A percentile compares a stretch with the other conserved stretches of the same genome.
These are phyloP conservation scores for Blastomyces silverae DNA, from an alignment of 2,329 filamentous ascomycete species.

Conservation along the genomic window DNA sequence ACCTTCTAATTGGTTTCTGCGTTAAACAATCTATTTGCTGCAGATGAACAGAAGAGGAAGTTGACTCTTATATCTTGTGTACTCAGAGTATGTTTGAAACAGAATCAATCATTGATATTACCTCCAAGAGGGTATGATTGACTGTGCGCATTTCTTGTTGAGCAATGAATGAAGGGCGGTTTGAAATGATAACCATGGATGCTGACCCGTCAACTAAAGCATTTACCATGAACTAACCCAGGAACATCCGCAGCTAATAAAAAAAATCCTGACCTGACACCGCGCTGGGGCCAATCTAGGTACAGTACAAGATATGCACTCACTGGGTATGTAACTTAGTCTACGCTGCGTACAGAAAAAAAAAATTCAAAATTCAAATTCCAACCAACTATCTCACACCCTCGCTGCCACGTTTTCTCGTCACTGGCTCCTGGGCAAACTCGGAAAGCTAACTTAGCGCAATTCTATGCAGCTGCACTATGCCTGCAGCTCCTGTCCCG, in stretches of 20 bases:
- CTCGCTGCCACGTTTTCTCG: neutral
- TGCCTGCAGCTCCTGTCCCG: neutral
- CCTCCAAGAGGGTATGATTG: neutral
- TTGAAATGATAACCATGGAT: too few relatives aligned
- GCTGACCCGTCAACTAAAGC: neutral
- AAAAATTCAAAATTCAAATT: neutral
- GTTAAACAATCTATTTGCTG: neutral
- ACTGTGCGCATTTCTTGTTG: neutral
- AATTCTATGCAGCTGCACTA: neutral
- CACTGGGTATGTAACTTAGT: too few relatives aligned
- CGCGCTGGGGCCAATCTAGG: too few relatives aligned
- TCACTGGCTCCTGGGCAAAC: neutral
- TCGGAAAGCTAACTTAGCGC: neutral
- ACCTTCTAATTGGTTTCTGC: neutral
- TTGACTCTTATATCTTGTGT: neutral
- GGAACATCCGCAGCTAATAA: neutral
- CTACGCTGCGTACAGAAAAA: too few relatives aligned
- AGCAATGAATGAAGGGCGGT: too few relatives aligned
- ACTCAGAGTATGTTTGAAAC: neutral
- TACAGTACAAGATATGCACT: too few relatives aligned
- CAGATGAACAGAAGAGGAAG: neutral
- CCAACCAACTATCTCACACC: neutral
- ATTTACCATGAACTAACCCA: neutral
- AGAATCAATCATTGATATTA: neutral
- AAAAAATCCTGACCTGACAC: neutral